Evolutionary conservation across 176 grass and related monocot species (phyloP).

Genomic region (Phoenix roebelenii): DNA sequence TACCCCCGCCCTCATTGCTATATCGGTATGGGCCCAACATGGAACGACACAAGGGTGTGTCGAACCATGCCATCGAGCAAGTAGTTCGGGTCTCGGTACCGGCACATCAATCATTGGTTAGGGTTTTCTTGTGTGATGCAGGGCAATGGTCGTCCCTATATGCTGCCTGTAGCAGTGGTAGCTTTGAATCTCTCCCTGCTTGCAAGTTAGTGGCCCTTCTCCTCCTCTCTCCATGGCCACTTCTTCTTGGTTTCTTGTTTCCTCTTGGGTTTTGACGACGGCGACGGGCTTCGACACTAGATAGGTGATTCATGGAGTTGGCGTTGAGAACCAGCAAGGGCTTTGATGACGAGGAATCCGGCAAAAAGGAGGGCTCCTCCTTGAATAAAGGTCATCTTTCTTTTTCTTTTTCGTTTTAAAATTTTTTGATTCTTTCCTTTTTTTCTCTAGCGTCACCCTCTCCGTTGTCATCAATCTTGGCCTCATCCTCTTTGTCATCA

Average conservation of each 20-base stretch:
- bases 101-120: too few relatives aligned
- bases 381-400: conserved; percentile 54
- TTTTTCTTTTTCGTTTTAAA: neutral
- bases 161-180: conserved; percentile 37
- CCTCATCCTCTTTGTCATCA: too few relatives aligned
- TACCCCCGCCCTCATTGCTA: neutral
- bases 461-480: too few relatives aligned
- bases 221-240: neutral
- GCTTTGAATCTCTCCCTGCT: conserved; percentile 20
- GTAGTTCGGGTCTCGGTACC: too few relatives aligned
- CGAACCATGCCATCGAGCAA: too few relatives aligned
- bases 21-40: neutral
- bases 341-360: conserved; percentile 64
- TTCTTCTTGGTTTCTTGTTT: neutral
- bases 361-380: conserved; percentile 67
- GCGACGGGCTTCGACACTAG: neutral
- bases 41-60: conserved; percentile 3
- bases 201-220: conserved; percentile 2
- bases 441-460: too few relatives aligned
- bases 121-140: neutral
- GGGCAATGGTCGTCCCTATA: conserved; percentile 48
- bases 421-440: neutral
- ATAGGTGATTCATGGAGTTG: conserved; percentile 52
- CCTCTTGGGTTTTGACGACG: neutral
- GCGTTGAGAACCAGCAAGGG: conserved; percentile 74